Base-by-base conservation (phyloP, 1,284 basidiomycete species). In the Cryptococcus floricola region DNA sequence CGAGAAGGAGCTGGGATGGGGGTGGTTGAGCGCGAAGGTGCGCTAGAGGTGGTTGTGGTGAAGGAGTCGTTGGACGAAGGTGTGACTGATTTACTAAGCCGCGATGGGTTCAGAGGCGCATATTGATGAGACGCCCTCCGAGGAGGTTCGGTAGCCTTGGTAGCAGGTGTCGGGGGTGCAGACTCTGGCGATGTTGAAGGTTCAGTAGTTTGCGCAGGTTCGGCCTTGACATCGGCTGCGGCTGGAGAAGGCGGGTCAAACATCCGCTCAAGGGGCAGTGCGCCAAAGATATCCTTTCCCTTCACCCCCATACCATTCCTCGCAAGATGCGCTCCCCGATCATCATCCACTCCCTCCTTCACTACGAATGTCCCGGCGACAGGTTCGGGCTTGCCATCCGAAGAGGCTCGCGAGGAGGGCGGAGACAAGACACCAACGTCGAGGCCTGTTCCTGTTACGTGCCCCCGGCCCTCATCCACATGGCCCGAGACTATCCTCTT, bases 211-310 rank as follows among this genome's bases (percentile, higher is more conserved):
- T 67, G 63, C 23, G 59, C 44, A 23, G 56, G 19, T 12, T 48
- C 65, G 42, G 59, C 48, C 2, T 27, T 55, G 19, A 64, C 64
- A 38, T 66, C 31, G 7, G 9, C 8, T 16, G 23, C 44, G 14
- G 23, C 25, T 2, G 87, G 87, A 3, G 89, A 88, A 0, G 91
- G 91, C 6, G 91, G 91, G 61, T 92, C 87, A 65, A 94, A 94
- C 88, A 94, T 90, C 52, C 82, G 82, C 75, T 94, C 91, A 10
- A 94, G 80, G 5, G 87, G 85, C 54, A 91, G 74, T 0, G 89
- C 89, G 52, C 85, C 88, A 76, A 94, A 94, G 67, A 94, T 85
- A 71, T 89, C 85, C 75, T 88, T 91, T 42, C 63, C 67, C 56
- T 66, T 67, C 7, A 56, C 56, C 1, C 60, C 56, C 41, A 70